A percentile compares a stretch with the other conserved stretches of the same genome.
Conservation (phyloP, 2,329 filamentous ascomycete genomes). For the Thermothelomyces thermophilus region DNA sequence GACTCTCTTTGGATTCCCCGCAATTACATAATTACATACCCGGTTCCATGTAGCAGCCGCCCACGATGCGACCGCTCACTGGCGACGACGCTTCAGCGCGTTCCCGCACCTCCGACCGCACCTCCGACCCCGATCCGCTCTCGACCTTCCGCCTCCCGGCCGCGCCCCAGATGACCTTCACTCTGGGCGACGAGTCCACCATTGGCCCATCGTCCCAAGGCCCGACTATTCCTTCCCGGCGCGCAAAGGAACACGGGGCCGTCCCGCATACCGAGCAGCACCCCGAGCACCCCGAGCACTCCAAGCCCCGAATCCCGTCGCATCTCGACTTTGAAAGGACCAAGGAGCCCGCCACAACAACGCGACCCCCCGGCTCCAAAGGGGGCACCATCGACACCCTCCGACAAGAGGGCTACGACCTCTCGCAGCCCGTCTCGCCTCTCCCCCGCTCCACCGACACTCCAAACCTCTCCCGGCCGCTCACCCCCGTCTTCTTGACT, state of each 20-base stretch:
- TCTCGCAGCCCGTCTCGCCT: constrained; percentile 22
- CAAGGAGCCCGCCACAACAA: neutral
- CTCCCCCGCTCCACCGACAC: constrained; percentile 11
- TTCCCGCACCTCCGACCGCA: constrained; percentile 34
- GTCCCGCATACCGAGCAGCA: neutral
- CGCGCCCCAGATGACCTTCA: constrained; percentile 45
- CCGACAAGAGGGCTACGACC: constrained; percentile 5
- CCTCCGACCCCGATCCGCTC: constrained; percentile 33
- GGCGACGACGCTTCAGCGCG: constrained; percentile 39
- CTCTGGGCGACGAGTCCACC: constrained; percentile 44
- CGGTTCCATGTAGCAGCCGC: constrained; percentile 10
- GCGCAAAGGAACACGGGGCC: constrained; percentile 17
- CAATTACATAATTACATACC: neutral
- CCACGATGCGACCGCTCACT: constrained; percentile 24
- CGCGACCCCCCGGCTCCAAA: constrained; percentile 10
- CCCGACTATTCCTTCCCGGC: constrained; percentile 24
- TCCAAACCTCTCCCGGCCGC: constrained; percentile 35
- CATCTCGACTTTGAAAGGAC: constrained; percentile 11
- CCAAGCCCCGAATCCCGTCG: constrained; percentile 10
- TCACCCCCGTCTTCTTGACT: constrained; percentile 40
- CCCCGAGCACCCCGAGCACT: neutral
- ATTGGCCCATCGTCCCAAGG: constrained; percentile 31
- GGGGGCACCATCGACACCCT: constrained; percentile 3
- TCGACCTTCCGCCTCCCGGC: constrained; percentile 30
- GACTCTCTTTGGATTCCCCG: too few relatives aligned